phyloP scores from a whole-genome alignment of 352 stramenopile genomes.

The Blastocystis sp. region DNA sequence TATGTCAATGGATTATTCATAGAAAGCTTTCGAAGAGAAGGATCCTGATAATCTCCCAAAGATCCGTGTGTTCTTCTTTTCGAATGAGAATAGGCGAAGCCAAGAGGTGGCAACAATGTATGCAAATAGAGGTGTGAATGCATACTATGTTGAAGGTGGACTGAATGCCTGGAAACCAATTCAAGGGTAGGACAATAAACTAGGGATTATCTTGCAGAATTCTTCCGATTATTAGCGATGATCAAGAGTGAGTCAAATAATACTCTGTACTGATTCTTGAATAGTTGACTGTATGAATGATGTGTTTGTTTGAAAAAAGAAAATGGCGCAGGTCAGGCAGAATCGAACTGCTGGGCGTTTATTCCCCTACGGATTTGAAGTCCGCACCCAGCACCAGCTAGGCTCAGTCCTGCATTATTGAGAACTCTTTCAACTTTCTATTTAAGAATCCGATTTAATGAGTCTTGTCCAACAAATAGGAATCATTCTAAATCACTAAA shows the following conservation, averaged over 20 bases:
- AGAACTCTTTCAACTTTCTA: neutral
- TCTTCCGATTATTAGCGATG: neutral
- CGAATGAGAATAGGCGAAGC: conserved; percentile 27
- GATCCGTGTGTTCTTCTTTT: conserved; percentile 60
- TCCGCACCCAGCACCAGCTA: conserved; percentile 67
- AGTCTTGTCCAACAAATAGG: conserved; percentile 25
- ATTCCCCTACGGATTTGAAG: conserved; percentile 67
- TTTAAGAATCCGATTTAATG: neutral
- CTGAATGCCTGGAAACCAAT: conserved; percentile 17
- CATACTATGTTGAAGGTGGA: conserved; percentile 18
- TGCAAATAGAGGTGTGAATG: neutral
- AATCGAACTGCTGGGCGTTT: conserved; percentile 66
- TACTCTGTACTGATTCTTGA: neutral
- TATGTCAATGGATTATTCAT: neutral
- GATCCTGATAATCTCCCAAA: conserved; percentile 2
- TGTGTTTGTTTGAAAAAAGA: conserved; percentile 40
- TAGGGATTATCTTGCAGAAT: neutral
- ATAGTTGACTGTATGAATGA: neutral
- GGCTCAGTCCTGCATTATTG: conserved; percentile 61
- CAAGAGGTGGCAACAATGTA: neutral
- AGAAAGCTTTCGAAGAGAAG: conserved; percentile 15
- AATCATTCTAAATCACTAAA: no score
- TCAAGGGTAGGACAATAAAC: neutral
- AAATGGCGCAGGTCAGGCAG: conserved; percentile 66
- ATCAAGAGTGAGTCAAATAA: neutral